Conservation (phyloP, 2,329 filamentous ascomycete genomes). For the Aspergillus oerlinghausenensis region DNA sequence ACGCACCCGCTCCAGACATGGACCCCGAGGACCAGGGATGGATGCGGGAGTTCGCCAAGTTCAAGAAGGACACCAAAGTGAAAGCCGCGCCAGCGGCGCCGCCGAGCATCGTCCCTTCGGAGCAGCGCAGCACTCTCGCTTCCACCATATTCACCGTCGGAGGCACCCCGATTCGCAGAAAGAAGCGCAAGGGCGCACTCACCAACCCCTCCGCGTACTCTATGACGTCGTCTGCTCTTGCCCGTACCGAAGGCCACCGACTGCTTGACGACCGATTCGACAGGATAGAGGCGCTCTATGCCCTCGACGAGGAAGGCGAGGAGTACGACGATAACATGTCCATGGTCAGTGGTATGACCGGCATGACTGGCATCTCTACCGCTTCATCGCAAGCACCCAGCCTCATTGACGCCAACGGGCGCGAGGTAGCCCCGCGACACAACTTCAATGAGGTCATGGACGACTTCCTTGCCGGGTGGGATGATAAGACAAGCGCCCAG, state of each 20-base stretch:
- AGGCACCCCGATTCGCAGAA: conserved; percentile 61
- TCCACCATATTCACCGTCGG: conserved; percentile 55
- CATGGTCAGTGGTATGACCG: conserved; percentile 50
- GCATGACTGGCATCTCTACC: conserved; percentile 51
- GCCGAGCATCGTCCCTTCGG: conserved; percentile 34
- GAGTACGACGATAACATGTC: conserved; percentile 51
- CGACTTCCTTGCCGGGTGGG: conserved; percentile 72
- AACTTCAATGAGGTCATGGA: conserved; percentile 92
- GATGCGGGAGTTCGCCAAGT: conserved; percentile 89
- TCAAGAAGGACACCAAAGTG: conserved; percentile 70
- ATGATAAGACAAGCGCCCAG: conserved; percentile 39
- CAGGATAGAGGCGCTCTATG: conserved; percentile 77
- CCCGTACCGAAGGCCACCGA: conserved; percentile 80
- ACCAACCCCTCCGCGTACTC: conserved; percentile 84
- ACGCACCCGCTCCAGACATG: conserved; percentile 37
- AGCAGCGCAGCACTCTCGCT: conserved; percentile 40
- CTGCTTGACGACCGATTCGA: conserved; percentile 89
- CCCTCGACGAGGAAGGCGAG: conserved; percentile 54
- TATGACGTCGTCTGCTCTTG: conserved; percentile 84
- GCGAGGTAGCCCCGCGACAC: conserved; percentile 56
- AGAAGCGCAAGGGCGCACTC: conserved; percentile 93
- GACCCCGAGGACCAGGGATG: conserved; percentile 72
- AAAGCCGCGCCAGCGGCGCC: conserved; percentile 35
- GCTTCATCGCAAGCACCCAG: conserved; percentile 59
- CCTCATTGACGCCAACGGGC: conserved; percentile 35